phyloP scores from a whole-genome alignment of 208 protist species.

The Crithidia thermophila region DNA sequence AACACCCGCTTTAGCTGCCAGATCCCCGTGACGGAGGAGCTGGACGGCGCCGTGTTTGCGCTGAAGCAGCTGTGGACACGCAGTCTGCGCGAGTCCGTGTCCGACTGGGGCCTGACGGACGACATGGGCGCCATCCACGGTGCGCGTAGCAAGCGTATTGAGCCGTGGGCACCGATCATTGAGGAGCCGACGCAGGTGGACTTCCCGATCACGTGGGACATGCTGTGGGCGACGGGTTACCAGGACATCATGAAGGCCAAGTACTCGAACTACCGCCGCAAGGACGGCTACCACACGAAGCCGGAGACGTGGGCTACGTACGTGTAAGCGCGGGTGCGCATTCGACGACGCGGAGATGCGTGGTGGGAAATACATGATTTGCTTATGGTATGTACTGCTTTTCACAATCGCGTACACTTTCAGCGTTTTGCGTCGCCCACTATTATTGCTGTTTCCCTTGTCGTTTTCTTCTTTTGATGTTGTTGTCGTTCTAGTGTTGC shows the following conservation, averaged over 20 bases:
- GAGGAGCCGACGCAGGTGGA: constrained; percentile 88
- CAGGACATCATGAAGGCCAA: constrained; percentile 88
- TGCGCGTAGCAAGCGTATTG: constrained; percentile 81
- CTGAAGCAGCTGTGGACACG: constrained; percentile 89
- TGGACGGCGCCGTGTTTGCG: constrained; percentile 87
- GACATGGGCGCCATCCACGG: constrained; percentile 67
- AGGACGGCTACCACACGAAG: constrained; percentile 88
- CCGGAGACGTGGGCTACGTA: constrained; percentile 85
- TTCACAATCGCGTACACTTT: no score
- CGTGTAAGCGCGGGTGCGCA: no score
- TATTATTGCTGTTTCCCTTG: no score
- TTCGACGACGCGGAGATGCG: no score
- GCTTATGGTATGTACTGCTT: neutral
- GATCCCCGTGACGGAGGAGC: constrained; percentile 82
- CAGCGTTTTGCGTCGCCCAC: no score
- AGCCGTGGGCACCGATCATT: constrained; percentile 89
- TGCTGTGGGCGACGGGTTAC: constrained; percentile 89
- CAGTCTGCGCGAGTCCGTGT: constrained; percentile 75
- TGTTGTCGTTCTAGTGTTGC: neutral
- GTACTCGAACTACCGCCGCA: constrained; percentile 80
- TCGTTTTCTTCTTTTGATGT: no score
- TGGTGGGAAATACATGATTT: neutral
- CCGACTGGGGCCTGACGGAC: constrained; percentile 81
- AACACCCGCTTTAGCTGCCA: constrained; percentile 93
- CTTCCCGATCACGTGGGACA: constrained; percentile 90